These are phyloP conservation scores for Syzygium malaccense DNA, from an alignment of 441 rosid species.

Conservation along the genomic window DNA sequence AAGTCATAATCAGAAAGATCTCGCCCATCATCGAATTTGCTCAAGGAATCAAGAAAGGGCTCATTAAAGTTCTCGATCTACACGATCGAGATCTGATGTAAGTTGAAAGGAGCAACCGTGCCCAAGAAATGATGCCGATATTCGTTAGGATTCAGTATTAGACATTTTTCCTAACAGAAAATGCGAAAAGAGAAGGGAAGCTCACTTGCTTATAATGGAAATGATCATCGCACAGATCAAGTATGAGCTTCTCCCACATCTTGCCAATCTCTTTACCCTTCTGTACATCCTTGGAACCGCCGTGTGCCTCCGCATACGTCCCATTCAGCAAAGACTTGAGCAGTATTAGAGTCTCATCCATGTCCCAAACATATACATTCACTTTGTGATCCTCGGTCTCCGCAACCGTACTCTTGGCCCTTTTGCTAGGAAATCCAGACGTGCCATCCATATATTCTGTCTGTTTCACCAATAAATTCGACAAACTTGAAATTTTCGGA, in stretches of 20 bases:
- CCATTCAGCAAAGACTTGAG: constrained; percentile 77
- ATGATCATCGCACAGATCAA: constrained; percentile 51
- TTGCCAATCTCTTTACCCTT: constrained; percentile 68
- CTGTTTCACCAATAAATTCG: not conserved
- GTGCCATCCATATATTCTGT: constrained; percentile 20
- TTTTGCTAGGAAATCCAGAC: constrained; percentile 11
- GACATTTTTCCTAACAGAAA: not conserved
- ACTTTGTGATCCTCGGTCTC: constrained; percentile 18
- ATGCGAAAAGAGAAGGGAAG: not conserved
- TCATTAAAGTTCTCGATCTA: constrained; percentile 80
- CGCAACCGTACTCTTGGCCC: constrained; percentile 7
- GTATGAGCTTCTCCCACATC: constrained; percentile 82
- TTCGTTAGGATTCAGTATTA: not conserved
- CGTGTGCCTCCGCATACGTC: constrained; percentile 48
- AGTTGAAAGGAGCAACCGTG: not conserved
- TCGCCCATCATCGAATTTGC: constrained; percentile 53
- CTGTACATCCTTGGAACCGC: constrained; percentile 52
- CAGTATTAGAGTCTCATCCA: constrained; percentile 93
- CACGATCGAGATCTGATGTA: constrained; percentile 5
- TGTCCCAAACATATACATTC: constrained; percentile 79
- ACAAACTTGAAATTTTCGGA: not conserved
- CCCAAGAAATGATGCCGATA: not conserved
- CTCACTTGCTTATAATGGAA: constrained; percentile 84
- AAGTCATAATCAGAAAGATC: constrained; percentile 72
- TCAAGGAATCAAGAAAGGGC: constrained; percentile 69